phyloP scores from a whole-genome alignment of 345 rosid genomes.

The Euphorbia tirucalli region DNA sequence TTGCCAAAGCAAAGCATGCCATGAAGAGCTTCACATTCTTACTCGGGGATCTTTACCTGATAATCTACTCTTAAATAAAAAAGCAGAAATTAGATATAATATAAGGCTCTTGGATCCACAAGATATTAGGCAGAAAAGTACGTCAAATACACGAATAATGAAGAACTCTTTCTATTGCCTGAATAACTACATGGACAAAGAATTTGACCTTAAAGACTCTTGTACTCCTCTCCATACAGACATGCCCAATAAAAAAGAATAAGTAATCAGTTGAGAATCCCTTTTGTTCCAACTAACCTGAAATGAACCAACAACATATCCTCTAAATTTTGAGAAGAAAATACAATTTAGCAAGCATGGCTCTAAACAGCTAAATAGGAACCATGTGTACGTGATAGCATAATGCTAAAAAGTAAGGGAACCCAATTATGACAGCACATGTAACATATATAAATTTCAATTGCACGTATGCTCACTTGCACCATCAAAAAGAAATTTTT shows the following conservation, averaged over 20 bases:
- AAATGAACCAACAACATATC: not conserved
- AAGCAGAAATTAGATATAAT: not conserved
- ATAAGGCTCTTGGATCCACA: not conserved
- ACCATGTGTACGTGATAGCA: not conserved
- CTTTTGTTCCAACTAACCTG: not conserved
- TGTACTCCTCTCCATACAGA: not conserved
- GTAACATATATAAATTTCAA: not conserved
- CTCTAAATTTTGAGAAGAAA: not conserved
- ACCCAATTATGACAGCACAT: not conserved
- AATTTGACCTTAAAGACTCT: not conserved
- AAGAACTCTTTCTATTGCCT: not conserved
- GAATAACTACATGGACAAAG: not conserved
- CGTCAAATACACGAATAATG: not conserved
- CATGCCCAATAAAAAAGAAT: not conserved
- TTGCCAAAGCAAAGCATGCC: not conserved
- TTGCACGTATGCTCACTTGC: not conserved
- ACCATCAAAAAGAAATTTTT: not conserved
- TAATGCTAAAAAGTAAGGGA: not conserved
- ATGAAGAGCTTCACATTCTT: not conserved
- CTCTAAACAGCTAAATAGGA: not conserved
- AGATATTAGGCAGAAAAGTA: not conserved
- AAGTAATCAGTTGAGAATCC: not conserved
- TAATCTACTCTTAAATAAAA: not conserved
- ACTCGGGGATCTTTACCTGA: not conserved
- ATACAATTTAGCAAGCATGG: not conserved